These are phyloP conservation scores for sunflower (Helianthus annuus) DNA, from an alignment of 129 eudicot genomes.

Conservation along the genomic window HanXRQr2.0-SUNRISE NC_035449.2:190727733-190728232, in stretches of 20 bases:
- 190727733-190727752: no score
- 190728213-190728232: no score
- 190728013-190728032: conserved; percentile 85
- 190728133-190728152: no score
- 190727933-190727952: conserved; percentile 85
- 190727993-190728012: conserved; percentile 72
- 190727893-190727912: conserved; percentile 50
- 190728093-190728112: conserved; percentile 45
- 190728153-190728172: no score
- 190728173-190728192: no score
- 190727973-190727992: conserved; percentile 59
- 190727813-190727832: background rate
- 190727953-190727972: conserved; percentile 50
- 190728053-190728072: conserved; percentile 74
- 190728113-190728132: conserved; percentile 48
- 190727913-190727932: conserved; percentile 92
- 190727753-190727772: no score
- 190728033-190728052: conserved; percentile 65
- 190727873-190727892: conserved; percentile 78
- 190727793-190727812: no score
- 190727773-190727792: no score
- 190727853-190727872: conserved; percentile 94
- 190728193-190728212: no score
- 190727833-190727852: conserved; percentile 90
- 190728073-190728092: conserved; percentile 64